Evolutionary conservation across 495 filamentous ascomycete genomes (phyloP), one percentile per base, ranked within the genome.

Genomic region (Neurospora tetraspora): DNA sequence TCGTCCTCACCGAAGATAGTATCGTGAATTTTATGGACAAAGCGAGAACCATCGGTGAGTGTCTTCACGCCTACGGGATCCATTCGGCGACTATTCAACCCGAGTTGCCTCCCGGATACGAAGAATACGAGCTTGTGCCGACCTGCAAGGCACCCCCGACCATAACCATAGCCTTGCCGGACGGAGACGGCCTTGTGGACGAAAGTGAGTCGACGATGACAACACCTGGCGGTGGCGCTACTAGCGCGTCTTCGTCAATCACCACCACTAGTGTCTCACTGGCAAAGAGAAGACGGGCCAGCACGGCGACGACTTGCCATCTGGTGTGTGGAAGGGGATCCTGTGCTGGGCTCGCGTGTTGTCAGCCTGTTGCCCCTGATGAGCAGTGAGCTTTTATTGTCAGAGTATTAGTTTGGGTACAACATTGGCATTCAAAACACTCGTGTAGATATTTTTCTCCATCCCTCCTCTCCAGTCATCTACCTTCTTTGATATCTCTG

Each of bases 61-160:
- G 95, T 80, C 87, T 98, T 10, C 95, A 97, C 77, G 94, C 90
- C 39, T 97, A 96, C 74, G 94, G 94, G 14, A 96, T 98, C 73
- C 94, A 97, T 80, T 94, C 92, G 0, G 91, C 89, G 0, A 98
- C 95, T 4, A 91, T 98, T 68, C 95, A 98, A 80, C 94, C 94
- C 0, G 95, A 98, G 77, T 78, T 88, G 16, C 36, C 59, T 43
- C 69, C 39, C 18, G 31, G 47, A 70, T n/a, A 31, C 27, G 53
- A 34, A 65, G 53, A 65, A 27, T 65, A 65, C 53, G 53, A 65
- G 53, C 53, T 65, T 65, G 53, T 34, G 8, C 53, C 53, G 12
- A 16, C 53, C 53, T 34, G 53, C 6, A 65, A 65, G 27, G 27
- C 27, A 18, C 27, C 14, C 23, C 12, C 12, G 34, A 18, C 53